Percentiles rank a stretch among this genome's conserved stretches.
phyloP scores from a whole-genome alignment of 768 basidiomycete genomes.

The Kwoniella mangroviensis region DNA sequence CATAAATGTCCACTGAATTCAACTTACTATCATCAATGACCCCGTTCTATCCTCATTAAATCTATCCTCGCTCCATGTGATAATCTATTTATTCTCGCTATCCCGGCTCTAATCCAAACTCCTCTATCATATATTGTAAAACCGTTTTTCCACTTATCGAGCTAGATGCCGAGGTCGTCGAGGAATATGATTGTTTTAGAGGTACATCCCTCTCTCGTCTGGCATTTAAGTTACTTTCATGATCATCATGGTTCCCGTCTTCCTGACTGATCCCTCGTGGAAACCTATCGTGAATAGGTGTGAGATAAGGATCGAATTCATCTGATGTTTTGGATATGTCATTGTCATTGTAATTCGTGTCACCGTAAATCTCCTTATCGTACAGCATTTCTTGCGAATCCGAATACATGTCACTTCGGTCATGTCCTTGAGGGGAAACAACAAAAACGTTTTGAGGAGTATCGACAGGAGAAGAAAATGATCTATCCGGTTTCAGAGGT shows the following conservation, averaged over 20 bases:
- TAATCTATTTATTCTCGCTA: background rate
- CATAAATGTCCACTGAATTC: too few relatives aligned
- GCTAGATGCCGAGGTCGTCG: background rate
- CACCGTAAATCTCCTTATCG: background rate
- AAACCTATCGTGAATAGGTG: background rate
- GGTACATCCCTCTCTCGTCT: background rate
- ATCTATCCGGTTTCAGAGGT: conserved; percentile 14
- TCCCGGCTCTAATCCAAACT: conserved; percentile 32
- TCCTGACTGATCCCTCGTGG: background rate
- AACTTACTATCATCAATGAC: too few relatives aligned
- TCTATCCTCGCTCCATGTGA: background rate
- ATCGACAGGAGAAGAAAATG: background rate
- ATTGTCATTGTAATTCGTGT: background rate
- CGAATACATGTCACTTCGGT: background rate
- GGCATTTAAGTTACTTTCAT: too few relatives aligned
- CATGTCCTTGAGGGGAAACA: background rate
- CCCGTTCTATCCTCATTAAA: too few relatives aligned
- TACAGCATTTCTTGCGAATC: background rate
- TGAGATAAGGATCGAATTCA: conserved; percentile 14
- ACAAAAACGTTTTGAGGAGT: background rate
- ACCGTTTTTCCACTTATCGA: conserved; percentile 27
- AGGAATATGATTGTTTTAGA: background rate
- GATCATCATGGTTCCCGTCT: too few relatives aligned
- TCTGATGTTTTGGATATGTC: conserved; percentile 12
- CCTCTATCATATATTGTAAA: conserved; percentile 36